These are phyloP conservation scores for Globisporangium rhizosaccharum DNA, from an alignment of 352 stramenopile genomes.

Conservation along the genomic window DNA sequence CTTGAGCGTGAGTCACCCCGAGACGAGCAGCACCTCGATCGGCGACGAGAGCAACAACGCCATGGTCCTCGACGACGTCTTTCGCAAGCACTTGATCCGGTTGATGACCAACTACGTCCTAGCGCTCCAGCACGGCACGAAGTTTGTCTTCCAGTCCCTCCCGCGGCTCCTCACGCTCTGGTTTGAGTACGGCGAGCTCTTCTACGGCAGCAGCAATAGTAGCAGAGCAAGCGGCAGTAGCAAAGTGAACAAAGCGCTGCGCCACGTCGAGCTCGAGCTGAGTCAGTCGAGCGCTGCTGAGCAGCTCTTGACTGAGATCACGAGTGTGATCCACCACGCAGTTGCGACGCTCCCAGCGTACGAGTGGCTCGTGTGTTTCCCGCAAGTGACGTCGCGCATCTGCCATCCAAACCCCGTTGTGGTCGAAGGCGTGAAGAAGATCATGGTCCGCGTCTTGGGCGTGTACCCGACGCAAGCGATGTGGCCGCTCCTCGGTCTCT, in stretches of 20 bases:
- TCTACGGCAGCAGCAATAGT: constrained; percentile 28
- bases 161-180: constrained; percentile 96
- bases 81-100: constrained; percentile 74
- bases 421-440: constrained; percentile 87
- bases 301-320: constrained; percentile 64
- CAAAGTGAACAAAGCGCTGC: constrained; percentile 57
- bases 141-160: constrained; percentile 97
- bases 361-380: constrained; percentile 97
- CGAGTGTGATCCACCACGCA: constrained; percentile 52
- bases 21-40: constrained; percentile 24
- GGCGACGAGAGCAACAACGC: constrained; percentile 29
- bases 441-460: constrained; percentile 90
- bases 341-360: constrained; percentile 64
- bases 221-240: constrained; percentile 15
- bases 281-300: constrained; percentile 55
- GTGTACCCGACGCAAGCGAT: constrained; percentile 96
- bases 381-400: constrained; percentile 96
- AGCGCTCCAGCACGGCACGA: constrained; percentile 78
- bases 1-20: constrained; percentile 64
- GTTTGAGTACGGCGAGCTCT: constrained; percentile 93
- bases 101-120: constrained; percentile 95
- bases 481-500: constrained; percentile 95
- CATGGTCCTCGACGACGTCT: constrained; percentile 46
- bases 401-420: constrained; percentile 87
- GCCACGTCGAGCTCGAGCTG: constrained; percentile 49